Conservation (phyloP, 345 rosid species). For the Trapa incisa region DNA sequence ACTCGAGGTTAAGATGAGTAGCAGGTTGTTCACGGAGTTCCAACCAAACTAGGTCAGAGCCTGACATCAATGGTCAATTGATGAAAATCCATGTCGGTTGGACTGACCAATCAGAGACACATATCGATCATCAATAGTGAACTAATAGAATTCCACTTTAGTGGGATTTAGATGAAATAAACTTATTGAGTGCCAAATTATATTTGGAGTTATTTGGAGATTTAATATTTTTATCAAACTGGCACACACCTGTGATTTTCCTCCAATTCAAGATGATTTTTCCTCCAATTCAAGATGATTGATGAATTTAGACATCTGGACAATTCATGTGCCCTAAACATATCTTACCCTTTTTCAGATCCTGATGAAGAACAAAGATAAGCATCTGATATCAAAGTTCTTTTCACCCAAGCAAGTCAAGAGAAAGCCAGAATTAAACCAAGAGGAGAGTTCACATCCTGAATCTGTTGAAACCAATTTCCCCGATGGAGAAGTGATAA, state of each 20-base stretch:
- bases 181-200: neutral
- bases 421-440: constrained; percentile 22
- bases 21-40: too few relatives aligned
- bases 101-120: too few relatives aligned
- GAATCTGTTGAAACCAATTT: constrained; percentile 8
- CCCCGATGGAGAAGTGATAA: constrained; percentile 14
- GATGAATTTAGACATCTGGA: neutral
- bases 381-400: constrained; percentile 56
- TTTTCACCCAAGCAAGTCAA: constrained; percentile 38
- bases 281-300: neutral
- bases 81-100: too few relatives aligned
- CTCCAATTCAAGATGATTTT: neutral
- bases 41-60: too few relatives aligned
- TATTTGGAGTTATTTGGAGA: neutral
- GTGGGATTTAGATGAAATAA: neutral
- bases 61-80: too few relatives aligned
- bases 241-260: neutral
- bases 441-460: constrained; percentile 12
- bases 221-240: neutral
- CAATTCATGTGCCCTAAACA: neutral
- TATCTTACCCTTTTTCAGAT: constrained; percentile 28
- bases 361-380: constrained; percentile 34
- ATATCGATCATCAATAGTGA: too few relatives aligned
- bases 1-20: too few relatives aligned
- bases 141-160: too few relatives aligned